phyloP scores from a whole-genome alignment of 2,329 filamentous ascomycete genomes.

The Cryphonectria naterciae region DNA sequence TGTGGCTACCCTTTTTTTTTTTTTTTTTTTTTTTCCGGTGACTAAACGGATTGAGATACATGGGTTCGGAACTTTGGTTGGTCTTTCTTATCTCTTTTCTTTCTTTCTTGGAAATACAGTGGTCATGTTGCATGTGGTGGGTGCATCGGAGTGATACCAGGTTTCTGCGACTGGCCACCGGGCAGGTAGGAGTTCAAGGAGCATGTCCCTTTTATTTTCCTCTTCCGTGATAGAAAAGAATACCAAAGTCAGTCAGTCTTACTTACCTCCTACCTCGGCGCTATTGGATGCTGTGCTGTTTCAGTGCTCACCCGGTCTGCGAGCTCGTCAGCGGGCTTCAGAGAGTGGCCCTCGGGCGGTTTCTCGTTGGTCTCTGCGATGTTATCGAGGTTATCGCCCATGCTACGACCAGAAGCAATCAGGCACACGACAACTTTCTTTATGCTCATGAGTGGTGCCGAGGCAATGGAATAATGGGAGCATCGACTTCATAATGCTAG shows the following conservation, averaged over 20 bases:
- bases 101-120: slow-evolving; percentile 15
- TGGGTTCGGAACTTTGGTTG: not conserved
- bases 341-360: too few species aligned
- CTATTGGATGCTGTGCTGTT: not conserved
- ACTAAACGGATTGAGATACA: not conserved
- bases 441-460: not conserved
- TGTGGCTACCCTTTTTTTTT: not conserved
- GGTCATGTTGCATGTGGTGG: slow-evolving; percentile 5
- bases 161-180: slow-evolving; percentile 3
- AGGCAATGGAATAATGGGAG: too few species aligned
- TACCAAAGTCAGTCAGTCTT: slow-evolving; percentile 2
- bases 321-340: too few species aligned
- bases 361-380: too few species aligned
- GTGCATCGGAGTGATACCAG: slow-evolving; percentile 27
- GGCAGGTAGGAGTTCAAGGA: not conserved
- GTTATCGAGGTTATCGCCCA: not conserved
- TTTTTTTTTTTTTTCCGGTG: not conserved
- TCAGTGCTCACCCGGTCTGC: not conserved
- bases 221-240: not conserved
- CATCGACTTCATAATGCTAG: not conserved
- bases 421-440: not conserved
- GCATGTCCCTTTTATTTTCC: not conserved
- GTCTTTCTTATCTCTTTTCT: not conserved
- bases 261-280: not conserved
- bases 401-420: not conserved